A percentile compares a stretch with the other conserved stretches of the same genome.
phyloP scores from a whole-genome alignment of 306 rosid genomes.

The Geum urbanum region DNA sequence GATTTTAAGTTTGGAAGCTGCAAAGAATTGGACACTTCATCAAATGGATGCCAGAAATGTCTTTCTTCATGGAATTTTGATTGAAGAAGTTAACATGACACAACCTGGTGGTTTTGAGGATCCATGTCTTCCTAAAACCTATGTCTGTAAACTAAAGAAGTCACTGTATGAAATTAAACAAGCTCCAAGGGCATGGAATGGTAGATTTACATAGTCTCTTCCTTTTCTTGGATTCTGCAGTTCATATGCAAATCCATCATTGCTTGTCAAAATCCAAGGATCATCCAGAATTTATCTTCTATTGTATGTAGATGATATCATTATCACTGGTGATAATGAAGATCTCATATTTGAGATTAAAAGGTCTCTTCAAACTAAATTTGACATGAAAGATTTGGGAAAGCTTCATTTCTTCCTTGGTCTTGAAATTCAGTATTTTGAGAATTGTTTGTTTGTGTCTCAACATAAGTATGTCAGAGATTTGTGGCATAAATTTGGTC shows the following conservation, averaged over 20 bases:
- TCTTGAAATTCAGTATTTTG: too few relatives aligned
- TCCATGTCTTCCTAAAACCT: not conserved
- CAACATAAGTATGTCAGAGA: too few relatives aligned
- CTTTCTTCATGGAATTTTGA: not conserved
- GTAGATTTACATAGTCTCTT: not conserved
- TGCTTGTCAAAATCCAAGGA: not conserved
- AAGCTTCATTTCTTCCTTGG: too few relatives aligned
- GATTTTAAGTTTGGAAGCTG: not conserved
- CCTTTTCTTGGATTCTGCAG: not conserved
- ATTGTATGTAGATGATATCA: too few relatives aligned
- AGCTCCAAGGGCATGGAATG: not conserved
- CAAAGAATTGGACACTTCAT: not conserved
- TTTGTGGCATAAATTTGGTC: too few relatives aligned
- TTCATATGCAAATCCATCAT: not conserved
- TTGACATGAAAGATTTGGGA: too few relatives aligned
- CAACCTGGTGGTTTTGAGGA: not conserved
- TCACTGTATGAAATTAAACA: not conserved
- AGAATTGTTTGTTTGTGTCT: too few relatives aligned
- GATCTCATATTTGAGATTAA: too few relatives aligned
- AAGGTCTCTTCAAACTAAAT: too few relatives aligned
- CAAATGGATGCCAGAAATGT: not conserved
- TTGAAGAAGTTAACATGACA: not conserved
- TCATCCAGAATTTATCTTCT: too few relatives aligned
- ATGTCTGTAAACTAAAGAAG: not conserved
- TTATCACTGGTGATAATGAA: too few relatives aligned